Percentiles rank a stretch among this genome's conserved stretches.
Evolutionary conservation across 495 filamentous ascomycete species (phyloP).

Genomic region (Aspergillus funiculosus): DNA sequence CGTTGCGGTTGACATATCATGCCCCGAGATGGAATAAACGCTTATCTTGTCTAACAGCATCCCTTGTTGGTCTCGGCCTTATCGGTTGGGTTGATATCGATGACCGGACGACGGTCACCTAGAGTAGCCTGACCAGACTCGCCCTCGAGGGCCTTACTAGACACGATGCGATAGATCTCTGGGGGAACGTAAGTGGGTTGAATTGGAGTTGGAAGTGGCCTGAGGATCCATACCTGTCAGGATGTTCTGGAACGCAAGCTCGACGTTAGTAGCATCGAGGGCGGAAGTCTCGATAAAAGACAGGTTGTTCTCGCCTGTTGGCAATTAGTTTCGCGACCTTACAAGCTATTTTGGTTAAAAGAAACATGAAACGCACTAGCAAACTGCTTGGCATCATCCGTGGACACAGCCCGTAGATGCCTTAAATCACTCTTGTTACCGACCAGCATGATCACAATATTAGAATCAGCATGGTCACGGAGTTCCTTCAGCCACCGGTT

Average conservation of each 20-base stretch:
- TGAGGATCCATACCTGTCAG: constrained; percentile 68
- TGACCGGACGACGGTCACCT: constrained; percentile 61
- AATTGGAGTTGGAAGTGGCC: not conserved
- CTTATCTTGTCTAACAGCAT: constrained; percentile 64
- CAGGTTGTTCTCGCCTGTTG: constrained; percentile 81
- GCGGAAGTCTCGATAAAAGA: constrained; percentile 99
- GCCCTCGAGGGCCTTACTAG: constrained; percentile 88
- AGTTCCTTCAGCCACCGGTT: constrained; percentile 99
- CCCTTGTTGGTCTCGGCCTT: constrained; percentile 73
- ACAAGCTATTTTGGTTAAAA: not conserved
- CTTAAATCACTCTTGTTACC: constrained; percentile 99
- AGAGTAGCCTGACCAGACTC: constrained; percentile 70
- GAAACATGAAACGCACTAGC: constrained; percentile 63
- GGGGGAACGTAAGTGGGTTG: constrained; percentile 6
- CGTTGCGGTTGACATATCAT: constrained; percentile 34
- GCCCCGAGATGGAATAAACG: constrained; percentile 8
- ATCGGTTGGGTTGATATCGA: constrained; percentile 76
- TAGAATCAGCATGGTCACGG: constrained; percentile 94
- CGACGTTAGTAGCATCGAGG: constrained; percentile 97
- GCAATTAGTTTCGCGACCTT: constrained; percentile 9
- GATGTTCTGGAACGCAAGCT: constrained; percentile 99
- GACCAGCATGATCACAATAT: constrained; percentile 99
- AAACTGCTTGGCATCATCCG: constrained; percentile 97
- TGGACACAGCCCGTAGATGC: constrained; percentile 94
- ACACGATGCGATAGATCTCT: constrained; percentile 99